phyloP scores from a whole-genome alignment of 306 rosid genomes.

The Abrus precatorius region DNA sequence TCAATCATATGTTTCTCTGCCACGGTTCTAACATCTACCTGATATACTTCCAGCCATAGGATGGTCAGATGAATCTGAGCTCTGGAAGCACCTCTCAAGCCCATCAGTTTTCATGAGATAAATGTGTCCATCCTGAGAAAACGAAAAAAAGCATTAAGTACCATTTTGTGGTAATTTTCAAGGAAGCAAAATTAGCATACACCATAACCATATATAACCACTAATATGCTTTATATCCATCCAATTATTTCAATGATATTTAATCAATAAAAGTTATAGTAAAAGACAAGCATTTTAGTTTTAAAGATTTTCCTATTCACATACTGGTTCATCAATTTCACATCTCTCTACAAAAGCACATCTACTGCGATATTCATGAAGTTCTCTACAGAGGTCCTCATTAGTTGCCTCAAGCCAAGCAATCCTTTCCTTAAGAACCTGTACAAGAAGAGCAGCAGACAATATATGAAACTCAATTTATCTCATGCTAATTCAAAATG shows the following conservation, averaged over 20 bases:
- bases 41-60: slow-evolving; percentile 61
- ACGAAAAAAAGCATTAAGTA: slow-evolving; percentile 43
- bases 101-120: slow-evolving; percentile 60
- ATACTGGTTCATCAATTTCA: slow-evolving; percentile 67
- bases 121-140: slow-evolving; percentile 58
- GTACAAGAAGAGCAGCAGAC: slow-evolving; percentile 44
- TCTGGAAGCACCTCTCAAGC: slow-evolving; percentile 64
- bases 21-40: slow-evolving; percentile 51
- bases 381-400: slow-evolving; percentile 70
- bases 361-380: slow-evolving; percentile 77
- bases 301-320: slow-evolving; percentile 44
- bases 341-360: slow-evolving; percentile 57
- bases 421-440: slow-evolving; percentile 81
- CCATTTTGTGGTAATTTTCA: not conserved
- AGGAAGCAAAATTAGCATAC: slow-evolving; percentile 22
- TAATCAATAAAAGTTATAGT: slow-evolving; percentile 26
- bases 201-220: slow-evolving; percentile 25
- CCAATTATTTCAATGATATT: slow-evolving; percentile 29
- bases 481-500: slow-evolving; percentile 20
- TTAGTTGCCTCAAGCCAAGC: slow-evolving; percentile 83
- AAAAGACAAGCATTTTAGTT: slow-evolving; percentile 28
- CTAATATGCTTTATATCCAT: slow-evolving; percentile 18
- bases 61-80: slow-evolving; percentile 63
- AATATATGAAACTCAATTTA: slow-evolving; percentile 35
- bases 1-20: too few species aligned